These are phyloP conservation scores for Amylostereum areolatum DNA, from an alignment of 1,284 basidiomycete genomes.

Conservation along the genomic window DNA sequence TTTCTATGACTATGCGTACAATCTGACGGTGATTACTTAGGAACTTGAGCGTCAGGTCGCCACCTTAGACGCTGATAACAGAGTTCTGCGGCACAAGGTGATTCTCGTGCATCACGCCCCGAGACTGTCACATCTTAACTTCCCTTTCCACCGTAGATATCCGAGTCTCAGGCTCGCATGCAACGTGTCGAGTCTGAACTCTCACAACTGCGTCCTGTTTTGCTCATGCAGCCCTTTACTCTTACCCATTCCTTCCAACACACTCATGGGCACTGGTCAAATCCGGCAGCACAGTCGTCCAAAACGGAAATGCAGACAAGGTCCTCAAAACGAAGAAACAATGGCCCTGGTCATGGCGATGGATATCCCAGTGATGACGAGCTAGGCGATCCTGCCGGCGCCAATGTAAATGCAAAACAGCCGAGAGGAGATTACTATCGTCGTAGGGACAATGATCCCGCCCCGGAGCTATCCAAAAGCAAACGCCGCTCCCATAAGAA, in stretches of 20 bases:
- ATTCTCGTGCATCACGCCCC: slow-evolving; percentile 7
- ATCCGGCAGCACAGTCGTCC: slow-evolving; percentile 8
- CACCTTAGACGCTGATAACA: slow-evolving; percentile 47
- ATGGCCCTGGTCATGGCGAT: slow-evolving; percentile 5
- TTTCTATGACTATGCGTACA: background rate
- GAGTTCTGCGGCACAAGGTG: slow-evolving; percentile 49
- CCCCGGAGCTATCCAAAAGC: slow-evolving; percentile 8
- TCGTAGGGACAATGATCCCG: slow-evolving; percentile 11
- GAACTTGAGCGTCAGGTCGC: slow-evolving; percentile 44
- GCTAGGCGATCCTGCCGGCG: slow-evolving; percentile 3
- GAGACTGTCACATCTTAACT: background rate
- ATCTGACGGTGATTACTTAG: slow-evolving; percentile 24
- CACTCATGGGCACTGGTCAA: slow-evolving; percentile 6
- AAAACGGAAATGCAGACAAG: slow-evolving; percentile 5
- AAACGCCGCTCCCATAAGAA: slow-evolving; percentile 10
- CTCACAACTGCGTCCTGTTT: slow-evolving; percentile 45
- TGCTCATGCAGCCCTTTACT: slow-evolving; percentile 44
- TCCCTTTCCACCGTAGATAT: slow-evolving; percentile 28
- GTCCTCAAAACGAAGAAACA: slow-evolving; percentile 8
- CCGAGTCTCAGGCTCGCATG: slow-evolving; percentile 38
- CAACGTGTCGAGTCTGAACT: slow-evolving; percentile 46
- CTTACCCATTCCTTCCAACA: slow-evolving; percentile 19
- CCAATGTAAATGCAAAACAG: slow-evolving; percentile 4
- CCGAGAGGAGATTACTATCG: slow-evolving; percentile 15
- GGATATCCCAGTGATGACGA: slow-evolving; percentile 15